phyloP scores from a whole-genome alignment of 2,329 filamentous ascomycete genomes.

The Cordyceps militaris region DNA sequence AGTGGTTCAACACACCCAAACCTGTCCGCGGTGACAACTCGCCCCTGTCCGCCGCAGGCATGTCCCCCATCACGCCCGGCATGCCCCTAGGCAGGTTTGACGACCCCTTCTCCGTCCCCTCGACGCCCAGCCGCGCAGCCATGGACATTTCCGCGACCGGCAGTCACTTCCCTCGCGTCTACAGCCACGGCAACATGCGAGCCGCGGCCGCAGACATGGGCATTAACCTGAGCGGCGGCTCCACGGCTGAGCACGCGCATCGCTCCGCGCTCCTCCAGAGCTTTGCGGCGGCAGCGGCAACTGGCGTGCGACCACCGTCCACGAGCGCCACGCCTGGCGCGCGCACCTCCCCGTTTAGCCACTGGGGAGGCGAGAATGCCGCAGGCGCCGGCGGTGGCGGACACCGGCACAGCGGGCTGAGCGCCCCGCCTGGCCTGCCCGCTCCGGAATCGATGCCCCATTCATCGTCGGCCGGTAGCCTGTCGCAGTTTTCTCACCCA shows the following conservation, averaged over 20 bases:
- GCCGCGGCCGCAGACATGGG: slow-evolving; percentile 10
- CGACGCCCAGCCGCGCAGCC: neutral
- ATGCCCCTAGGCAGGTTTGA: neutral
- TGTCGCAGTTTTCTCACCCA: slow-evolving; percentile 37
- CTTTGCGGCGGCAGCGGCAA: slow-evolving; percentile 20
- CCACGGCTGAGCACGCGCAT: slow-evolving; percentile 25
- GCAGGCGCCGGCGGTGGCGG: slow-evolving; percentile 12
- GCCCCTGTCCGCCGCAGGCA: neutral
- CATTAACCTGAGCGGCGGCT: slow-evolving; percentile 13
- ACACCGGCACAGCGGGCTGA: slow-evolving; percentile 17
- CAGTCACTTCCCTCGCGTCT: slow-evolving; percentile 6
- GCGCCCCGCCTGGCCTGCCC: slow-evolving; percentile 18
- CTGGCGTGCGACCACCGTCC: neutral
- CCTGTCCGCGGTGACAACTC: slow-evolving; percentile 17
- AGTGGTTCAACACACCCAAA: slow-evolving; percentile 37
- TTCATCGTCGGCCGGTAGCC: slow-evolving; percentile 21
- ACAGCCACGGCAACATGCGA: slow-evolving; percentile 14
- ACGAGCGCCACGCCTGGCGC: slow-evolving; percentile 10
- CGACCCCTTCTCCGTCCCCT: slow-evolving; percentile 8
- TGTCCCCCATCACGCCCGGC: slow-evolving; percentile 7
- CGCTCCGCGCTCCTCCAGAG: slow-evolving; percentile 30
- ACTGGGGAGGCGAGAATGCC: slow-evolving; percentile 21
- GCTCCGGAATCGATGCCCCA: slow-evolving; percentile 13
- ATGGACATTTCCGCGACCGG: neutral
- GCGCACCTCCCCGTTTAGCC: slow-evolving; percentile 26